phyloP scores from a whole-genome alignment of 345 rosid genomes.

The Hibiscus mutabilis region DNA sequence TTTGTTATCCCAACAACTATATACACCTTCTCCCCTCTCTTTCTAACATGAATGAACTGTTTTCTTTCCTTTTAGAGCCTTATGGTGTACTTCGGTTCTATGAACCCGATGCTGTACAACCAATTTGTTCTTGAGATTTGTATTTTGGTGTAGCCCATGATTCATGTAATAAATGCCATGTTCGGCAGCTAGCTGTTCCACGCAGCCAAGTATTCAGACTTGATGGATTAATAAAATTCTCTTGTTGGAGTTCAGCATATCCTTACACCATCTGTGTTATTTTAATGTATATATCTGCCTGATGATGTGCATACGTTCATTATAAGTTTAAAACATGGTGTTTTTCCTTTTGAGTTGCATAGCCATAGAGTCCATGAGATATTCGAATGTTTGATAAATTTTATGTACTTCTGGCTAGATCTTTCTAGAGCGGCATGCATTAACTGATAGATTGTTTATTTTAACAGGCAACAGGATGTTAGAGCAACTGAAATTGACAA shows the following conservation, averaged over 20 bases:
- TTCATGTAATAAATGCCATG: not conserved
- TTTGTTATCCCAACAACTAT: not conserved
- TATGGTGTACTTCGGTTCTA: not conserved
- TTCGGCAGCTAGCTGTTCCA: not conserved
- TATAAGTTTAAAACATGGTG: not conserved
- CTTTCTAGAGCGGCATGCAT: not conserved
- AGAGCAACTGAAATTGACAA: slow-evolving; percentile 90
- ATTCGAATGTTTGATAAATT: not conserved
- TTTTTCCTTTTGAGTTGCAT: not conserved
- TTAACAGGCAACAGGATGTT: slow-evolving; percentile 83
- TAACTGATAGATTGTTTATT: not conserved
- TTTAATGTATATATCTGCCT: no score
- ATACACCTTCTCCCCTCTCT: not conserved
- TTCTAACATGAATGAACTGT: not conserved
- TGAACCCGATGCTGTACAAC: not conserved
- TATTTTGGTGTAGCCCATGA: not conserved
- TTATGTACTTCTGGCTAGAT: not conserved
- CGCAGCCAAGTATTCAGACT: not conserved
- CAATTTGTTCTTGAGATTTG: not conserved
- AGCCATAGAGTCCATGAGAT: not conserved
- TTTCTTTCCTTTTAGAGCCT: not conserved
- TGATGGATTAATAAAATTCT: not conserved
- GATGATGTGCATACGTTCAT: not conserved
- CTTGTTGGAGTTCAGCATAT: not conserved
- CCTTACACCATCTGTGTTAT: not conserved